phyloP scores from a whole-genome alignment of 768 basidiomycete genomes.

The Naematelia encephala region DNA sequence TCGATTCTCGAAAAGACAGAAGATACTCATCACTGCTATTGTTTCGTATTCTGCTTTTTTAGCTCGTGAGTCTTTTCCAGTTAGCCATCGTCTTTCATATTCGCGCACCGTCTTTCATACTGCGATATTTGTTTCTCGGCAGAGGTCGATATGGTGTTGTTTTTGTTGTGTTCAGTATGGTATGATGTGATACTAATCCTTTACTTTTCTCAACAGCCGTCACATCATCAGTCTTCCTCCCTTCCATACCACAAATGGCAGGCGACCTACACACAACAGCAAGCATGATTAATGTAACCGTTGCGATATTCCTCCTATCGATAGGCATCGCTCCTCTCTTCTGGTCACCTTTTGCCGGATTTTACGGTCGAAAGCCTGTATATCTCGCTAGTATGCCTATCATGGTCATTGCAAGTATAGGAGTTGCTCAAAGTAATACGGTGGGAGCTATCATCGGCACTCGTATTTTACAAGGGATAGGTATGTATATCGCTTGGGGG shows the following conservation, averaged over 20 bases:
- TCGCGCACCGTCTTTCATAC: conserved; percentile 2
- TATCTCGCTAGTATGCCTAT: conserved; percentile 64
- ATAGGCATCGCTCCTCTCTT: conserved; percentile 56
- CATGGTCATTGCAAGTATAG: conserved; percentile 61
- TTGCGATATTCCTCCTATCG: conserved; percentile 58
- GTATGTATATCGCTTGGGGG: too few relatives aligned
- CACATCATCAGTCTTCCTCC: conserved; percentile 66
- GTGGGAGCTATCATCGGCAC: conserved; percentile 59
- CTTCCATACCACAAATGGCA: conserved; percentile 71
- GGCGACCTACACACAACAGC: conserved; percentile 62
- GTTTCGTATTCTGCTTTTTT: conserved; percentile 64
- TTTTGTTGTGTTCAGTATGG: too few relatives aligned
- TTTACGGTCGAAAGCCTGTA: conserved; percentile 64
- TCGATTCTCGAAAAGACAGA: conserved; percentile 59
- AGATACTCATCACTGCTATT: conserved; percentile 59
- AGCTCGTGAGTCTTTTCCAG: conserved; percentile 59
- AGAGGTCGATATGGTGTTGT: too few relatives aligned
- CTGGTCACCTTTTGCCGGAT: conserved; percentile 59
- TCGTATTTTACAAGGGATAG: conserved; percentile 66
- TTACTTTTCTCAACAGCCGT: conserved; percentile 60
- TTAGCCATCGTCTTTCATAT: not conserved
- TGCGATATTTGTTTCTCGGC: not conserved
- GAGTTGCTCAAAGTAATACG: conserved; percentile 57
- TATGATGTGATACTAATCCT: too few relatives aligned
- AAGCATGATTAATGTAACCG: conserved; percentile 60